phyloP scores from a whole-genome alignment of 768 basidiomycete species.

The Coprinellus micaceus region DNA sequence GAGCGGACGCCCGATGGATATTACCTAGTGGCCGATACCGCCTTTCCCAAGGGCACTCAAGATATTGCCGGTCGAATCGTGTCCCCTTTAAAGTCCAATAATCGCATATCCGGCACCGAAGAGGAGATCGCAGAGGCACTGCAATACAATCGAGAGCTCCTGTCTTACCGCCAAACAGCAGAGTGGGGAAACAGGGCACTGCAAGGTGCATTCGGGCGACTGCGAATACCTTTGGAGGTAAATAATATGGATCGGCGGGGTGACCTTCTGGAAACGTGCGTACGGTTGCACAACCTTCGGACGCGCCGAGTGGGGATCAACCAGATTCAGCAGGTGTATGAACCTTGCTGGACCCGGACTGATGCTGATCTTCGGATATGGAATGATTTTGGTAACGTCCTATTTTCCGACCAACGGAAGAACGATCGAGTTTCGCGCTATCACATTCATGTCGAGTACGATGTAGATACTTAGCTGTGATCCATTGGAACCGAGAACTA shows the following conservation, averaged over 20 bases:
- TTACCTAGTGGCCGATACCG: slow-evolving; percentile 44
- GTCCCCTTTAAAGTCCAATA: slow-evolving; percentile 35
- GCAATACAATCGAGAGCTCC: slow-evolving; percentile 33
- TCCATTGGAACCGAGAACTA: too few relatives aligned
- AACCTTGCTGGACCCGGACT: background rate
- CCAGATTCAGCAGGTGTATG: background rate
- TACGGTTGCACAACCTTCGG: background rate
- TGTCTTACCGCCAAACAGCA: slow-evolving; percentile 45
- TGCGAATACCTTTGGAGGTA: slow-evolving; percentile 39
- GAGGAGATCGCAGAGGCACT: slow-evolving; percentile 20
- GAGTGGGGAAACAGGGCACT: slow-evolving; percentile 49
- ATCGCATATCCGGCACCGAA: slow-evolving; percentile 14
- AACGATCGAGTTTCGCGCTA: slow-evolving; percentile 34
- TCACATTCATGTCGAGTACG: slow-evolving; percentile 18
- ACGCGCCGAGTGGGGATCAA: background rate
- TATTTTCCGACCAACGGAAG: slow-evolving; percentile 34
- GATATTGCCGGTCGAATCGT: slow-evolving; percentile 30
- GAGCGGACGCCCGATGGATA: slow-evolving; percentile 35
- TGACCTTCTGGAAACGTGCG: background rate
- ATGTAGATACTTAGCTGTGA: background rate
- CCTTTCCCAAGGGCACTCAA: slow-evolving; percentile 37
- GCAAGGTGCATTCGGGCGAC: slow-evolving; percentile 44
- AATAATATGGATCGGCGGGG: slow-evolving; percentile 15
- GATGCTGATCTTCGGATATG: slow-evolving; percentile 24
- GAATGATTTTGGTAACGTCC: slow-evolving; percentile 38